Percentiles rank a stretch among this genome's conserved stretches.
These are phyloP conservation scores for Acrocalymma vagum DNA, from an alignment of 2,329 filamentous ascomycete genomes.

Conservation along the genomic window DNA sequence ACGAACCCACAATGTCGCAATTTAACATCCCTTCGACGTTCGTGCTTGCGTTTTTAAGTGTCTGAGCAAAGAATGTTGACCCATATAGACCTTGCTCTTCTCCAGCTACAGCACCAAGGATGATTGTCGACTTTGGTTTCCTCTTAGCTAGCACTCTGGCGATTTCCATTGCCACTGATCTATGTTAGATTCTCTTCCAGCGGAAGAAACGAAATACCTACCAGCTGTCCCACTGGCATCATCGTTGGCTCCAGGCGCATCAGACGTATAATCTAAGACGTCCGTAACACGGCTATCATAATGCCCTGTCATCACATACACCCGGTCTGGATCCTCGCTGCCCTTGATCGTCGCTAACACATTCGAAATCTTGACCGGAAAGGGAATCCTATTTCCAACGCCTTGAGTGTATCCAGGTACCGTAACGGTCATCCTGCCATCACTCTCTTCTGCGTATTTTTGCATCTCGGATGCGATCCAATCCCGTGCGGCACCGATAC, in stretches of 20 bases:
- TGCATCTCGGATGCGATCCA: constrained; percentile 64
- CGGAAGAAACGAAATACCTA: constrained; percentile 18
- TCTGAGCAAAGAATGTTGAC: constrained; percentile 60
- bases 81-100: constrained; percentile 67
- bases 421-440: constrained; percentile 61
- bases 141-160: constrained; percentile 61
- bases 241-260: constrained; percentile 67
- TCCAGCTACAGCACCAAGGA: constrained; percentile 65
- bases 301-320: constrained; percentile 65
- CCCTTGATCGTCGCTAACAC: constrained; percentile 60
- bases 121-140: constrained; percentile 61
- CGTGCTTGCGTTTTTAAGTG: constrained; percentile 59
- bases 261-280: constrained; percentile 59
- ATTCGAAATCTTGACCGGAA: constrained; percentile 63
- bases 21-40: constrained; percentile 67
- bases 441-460: constrained; percentile 56
- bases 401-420: constrained; percentile 62
- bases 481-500: constrained; percentile 65
- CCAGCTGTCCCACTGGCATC: constrained; percentile 64
- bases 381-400: constrained; percentile 56
- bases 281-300: constrained; percentile 64
- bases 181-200: constrained; percentile 11
- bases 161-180: constrained; percentile 61
- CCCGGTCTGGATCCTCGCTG: constrained; percentile 55
- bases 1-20: constrained; percentile 66